Percentiles rank a stretch among this genome's conserved stretches.
Conservation (phyloP, 768 basidiomycete genomes). For the Suillus ampliporus region DNA sequence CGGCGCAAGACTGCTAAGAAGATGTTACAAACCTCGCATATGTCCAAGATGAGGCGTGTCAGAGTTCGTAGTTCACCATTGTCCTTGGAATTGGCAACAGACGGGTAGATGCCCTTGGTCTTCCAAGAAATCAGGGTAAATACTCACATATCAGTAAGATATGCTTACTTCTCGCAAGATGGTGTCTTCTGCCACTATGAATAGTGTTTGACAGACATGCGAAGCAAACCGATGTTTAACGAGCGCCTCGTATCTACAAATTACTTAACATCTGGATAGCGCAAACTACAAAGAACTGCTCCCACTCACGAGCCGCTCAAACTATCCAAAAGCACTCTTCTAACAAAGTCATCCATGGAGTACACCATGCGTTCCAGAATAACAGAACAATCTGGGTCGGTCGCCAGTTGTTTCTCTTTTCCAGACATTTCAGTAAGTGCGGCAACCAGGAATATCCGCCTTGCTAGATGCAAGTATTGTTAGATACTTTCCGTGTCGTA, state of each 20-base stretch:
- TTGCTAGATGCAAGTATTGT: conserved; percentile 51
- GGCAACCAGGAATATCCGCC: conserved; percentile 78
- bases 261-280: conserved; percentile 10
- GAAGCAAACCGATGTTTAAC: conserved; percentile 89
- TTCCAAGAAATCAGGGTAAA: conserved; percentile 29
- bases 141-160: conserved; percentile 3
- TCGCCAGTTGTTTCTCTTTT: conserved; percentile 89
- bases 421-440: conserved; percentile 84
- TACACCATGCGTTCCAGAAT: conserved; percentile 89
- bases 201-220: conserved; percentile 92
- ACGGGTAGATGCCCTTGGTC: conserved; percentile 60
- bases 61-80: conserved; percentile 72
- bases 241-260: conserved; percentile 62
- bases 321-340: conserved; percentile 88
- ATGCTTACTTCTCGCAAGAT: conserved; percentile 67
- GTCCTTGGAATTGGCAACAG: conserved; percentile 50
- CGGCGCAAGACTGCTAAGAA: conserved; percentile 20
- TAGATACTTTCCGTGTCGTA: background rate
- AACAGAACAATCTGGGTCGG: conserved; percentile 92
- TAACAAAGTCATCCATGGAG: conserved; percentile 97
- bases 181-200: conserved; percentile 68
- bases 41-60: conserved; percentile 65
- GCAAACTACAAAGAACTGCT: conserved; percentile 12
- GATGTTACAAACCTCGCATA: conserved; percentile 58
- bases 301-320: conserved; percentile 84